Base-by-base conservation (phyloP, 129 eudicot species). In the Flaveria linearis region DNA sequence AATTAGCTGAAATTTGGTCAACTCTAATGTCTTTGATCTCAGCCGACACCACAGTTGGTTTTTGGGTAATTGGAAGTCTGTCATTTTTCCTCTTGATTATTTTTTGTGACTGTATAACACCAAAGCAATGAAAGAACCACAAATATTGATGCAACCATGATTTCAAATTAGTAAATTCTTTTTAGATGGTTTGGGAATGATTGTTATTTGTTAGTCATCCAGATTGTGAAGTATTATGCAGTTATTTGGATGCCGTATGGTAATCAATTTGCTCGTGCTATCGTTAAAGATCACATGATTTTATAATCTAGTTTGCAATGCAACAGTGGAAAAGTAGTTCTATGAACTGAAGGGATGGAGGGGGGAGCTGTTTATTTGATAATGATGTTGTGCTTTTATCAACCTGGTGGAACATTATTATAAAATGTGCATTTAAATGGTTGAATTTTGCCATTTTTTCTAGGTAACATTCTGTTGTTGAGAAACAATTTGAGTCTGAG, bases 11-110 rank as follows among this genome's bases (percentile, higher is more conserved):
- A 77, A 84, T 76, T 68, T 85, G 97, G 78, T 92, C 93, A 65
- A 92, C 86, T 71, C 89, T 77, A 81, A 92, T 88, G 82, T 89
- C 97, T 87, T 85, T 91, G 67, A 89, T 83, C 79, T 91, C 97
- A 30, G 84, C 87, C 15, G 92, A 90, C 9, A 86, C 81, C 11
- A 86, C 81, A 11, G 84, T 75, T 33, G 92, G 91, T 76, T 81
- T 90, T 68, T 84, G 87, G 71, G 64, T 84, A 49, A 86, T 11
- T 7, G 92, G 96, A 28, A 86, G 89, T 23, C 58, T 61, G 22
- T 68, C 72, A 26, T 65, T 82, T 46, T 65, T 66, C 57, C 63
- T 90, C 77, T 88, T 3, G 91, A 81, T 84, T 93, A 76, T 88
- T 93, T 51, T 81, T 88, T 2, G 95, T 74, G 71, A 82, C 75